Evolutionary conservation across 352 stramenopile species (phyloP), one percentile per base, ranked within the genome.

Genomic region (Phytophthora sp.): DNA sequence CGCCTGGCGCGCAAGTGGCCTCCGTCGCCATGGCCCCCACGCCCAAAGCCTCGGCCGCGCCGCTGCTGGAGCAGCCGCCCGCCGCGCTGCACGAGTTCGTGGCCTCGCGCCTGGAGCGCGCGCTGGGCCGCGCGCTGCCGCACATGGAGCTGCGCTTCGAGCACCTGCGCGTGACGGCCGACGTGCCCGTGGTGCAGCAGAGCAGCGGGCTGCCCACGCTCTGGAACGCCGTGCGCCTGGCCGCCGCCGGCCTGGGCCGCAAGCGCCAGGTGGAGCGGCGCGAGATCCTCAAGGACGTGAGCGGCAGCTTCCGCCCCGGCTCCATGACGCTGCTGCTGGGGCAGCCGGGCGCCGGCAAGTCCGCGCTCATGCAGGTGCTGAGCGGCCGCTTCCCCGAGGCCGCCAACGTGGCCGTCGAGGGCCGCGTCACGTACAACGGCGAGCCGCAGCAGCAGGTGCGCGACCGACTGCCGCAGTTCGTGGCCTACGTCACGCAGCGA

Each of bases 321-420:
- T 66, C 57, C 11, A 81, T 77, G 63, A 83, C 74, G 31, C 69
- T 83, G 35, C 68, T 81, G 26, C 60, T 81, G 15, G 74, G 74
- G 2, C 68, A 81, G 55, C 72, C 74, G 4, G 57, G 54, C 13
- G 76, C 74, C 0, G 74, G 70, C 48, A 79, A 82, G 43, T 79
- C 70, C 12, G 54, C 74, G 32, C 57, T 80, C 11, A 69, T 83
- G 46, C 78, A 83, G 49, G 48, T 77, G 17, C 63, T 83, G 20
- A 67, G 52, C 43, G 68, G 68, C 1, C 63, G 69, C 4, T 79
- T 83, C 53, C 59, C 57, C 7, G 30, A 62, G 37, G 24, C 45
- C 26, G 69, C 69, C 44, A 77, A 60, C 43, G 61, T 79, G 39
- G 42, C 18, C 4, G n/a, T 78, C 10, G 44, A 5, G 1, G 73